These are phyloP conservation scores for Populus tomentosa DNA, from an alignment of 441 rosid species.

Conservation along the genomic window DNA sequence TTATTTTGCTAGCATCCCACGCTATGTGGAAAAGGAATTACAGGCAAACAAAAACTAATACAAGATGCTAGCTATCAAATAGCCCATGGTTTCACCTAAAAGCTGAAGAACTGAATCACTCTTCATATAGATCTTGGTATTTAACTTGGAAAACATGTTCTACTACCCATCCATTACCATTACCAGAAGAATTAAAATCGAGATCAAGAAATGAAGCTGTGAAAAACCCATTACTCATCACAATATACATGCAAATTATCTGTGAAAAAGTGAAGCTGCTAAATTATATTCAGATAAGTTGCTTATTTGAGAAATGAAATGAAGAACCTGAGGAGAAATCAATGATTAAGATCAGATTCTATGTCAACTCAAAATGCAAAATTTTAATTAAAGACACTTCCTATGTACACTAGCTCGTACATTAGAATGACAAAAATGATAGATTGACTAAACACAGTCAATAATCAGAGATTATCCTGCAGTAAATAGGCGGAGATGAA, in stretches of 20 bases:
- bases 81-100: neutral
- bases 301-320: neutral
- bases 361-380: neutral
- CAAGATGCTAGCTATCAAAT: too few relatives aligned
- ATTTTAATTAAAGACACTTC: neutral
- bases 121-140: neutral
- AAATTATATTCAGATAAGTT: neutral
- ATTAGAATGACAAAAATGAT: neutral
- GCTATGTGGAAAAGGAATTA: too few relatives aligned
- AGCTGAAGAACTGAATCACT: neutral
- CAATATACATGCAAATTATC: neutral
- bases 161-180: neutral
- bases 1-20: neutral
- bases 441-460: neutral
- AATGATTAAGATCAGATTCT: neutral
- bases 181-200: neutral
- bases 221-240: neutral
- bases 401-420: neutral
- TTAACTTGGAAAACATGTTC: neutral
- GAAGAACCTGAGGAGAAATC: too few relatives aligned
- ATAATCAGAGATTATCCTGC: slow-evolving; percentile 32
- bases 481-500: slow-evolving; percentile 47
- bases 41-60: neutral
- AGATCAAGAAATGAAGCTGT: neutral
- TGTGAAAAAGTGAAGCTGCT: neutral